These are phyloP conservation scores for Oryza longistaminata DNA, from an alignment of 176 grass and related monocot genomes.

Conservation along the genomic window DNA sequence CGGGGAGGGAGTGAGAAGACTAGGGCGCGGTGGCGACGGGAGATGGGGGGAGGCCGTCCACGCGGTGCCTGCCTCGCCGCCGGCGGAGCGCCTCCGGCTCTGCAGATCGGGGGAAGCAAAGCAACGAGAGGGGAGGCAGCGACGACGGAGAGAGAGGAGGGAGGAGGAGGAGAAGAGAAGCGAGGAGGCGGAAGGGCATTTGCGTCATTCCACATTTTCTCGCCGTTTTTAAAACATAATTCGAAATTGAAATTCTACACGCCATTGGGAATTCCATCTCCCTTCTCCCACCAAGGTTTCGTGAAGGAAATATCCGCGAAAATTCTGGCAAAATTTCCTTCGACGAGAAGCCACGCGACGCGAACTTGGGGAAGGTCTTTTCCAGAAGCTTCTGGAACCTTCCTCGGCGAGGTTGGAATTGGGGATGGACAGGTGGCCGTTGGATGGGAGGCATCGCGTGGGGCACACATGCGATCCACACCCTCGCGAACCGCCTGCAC, in stretches of 20 bases:
- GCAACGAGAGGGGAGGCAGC: background rate
- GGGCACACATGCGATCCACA: too few species aligned
- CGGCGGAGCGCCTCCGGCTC: background rate
- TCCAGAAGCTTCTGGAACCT: constrained; percentile 1
- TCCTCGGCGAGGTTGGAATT: background rate
- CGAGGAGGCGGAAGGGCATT: background rate
- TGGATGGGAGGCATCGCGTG: background rate
- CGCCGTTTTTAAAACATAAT: background rate
- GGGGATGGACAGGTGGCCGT: constrained; percentile 12
- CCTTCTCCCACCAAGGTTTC: background rate
- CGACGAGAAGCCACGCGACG: background rate
- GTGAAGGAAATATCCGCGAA: background rate
- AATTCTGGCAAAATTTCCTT: background rate
- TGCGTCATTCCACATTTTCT: background rate
- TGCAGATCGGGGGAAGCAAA: background rate
- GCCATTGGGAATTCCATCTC: background rate
- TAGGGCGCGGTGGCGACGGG: background rate
- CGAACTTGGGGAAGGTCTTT: background rate
- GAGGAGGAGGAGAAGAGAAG: too few species aligned
- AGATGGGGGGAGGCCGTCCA: background rate
- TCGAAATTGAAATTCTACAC: background rate
- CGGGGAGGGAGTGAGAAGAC: background rate
- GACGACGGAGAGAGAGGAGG: background rate
- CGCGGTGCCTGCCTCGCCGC: background rate
- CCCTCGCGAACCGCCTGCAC: background rate